Base-by-base conservation (phyloP, 495 filamentous ascomycete genomes). In the Bacidia rubella region DNA sequence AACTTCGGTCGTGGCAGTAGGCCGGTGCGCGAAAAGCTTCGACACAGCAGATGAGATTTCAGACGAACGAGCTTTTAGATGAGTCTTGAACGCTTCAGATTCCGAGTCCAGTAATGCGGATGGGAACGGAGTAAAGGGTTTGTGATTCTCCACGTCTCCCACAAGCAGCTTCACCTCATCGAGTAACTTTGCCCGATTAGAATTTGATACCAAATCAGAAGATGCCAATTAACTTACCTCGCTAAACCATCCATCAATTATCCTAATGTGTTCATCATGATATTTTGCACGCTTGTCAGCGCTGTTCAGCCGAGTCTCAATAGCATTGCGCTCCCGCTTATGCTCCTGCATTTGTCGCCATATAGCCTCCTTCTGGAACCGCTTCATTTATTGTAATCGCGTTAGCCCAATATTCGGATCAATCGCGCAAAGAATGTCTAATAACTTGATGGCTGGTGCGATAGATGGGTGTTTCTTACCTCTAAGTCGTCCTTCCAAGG, bases 351-450 rank as follows among this genome's bases (percentile, higher is more conserved):
- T 95, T 63, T 96, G 90, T 25, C 92, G 86, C 63, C 85, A 82
- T 62, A 98, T 96, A 53, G 92, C 92, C 74, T 95, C 92, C 67
- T 98, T 98, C 71, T 95, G 88, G 63, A 87, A 96, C 59, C 83
- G 80, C 92, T 98, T 49, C 65, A 65, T 15, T 35, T 15, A 35
- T 35, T 7, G 15, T 5, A 35, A 35, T 35, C 15, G 29, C 29
- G 29, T 35, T 35, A 35, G 29, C 29, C 15, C 29, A 7, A 5
- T 35, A 5, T 35, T 35, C n/a, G n/a, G n/a, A n/a, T n/a, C n/a
- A n/a, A n/a, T n/a, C n/a, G n/a, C n/a, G n/a, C n/a, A n/a, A n/a
- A n/a, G n/a, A n/a, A n/a, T n/a, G n/a, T n/a, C n/a, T 2, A 24
- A 11, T 0, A 47, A 26, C 22, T 22, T 27, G 41, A n/a, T 25